These are phyloP conservation scores for Xylaria telfairii DNA, from an alignment of 495 filamentous ascomycete species.

Conservation along the genomic window DNA sequence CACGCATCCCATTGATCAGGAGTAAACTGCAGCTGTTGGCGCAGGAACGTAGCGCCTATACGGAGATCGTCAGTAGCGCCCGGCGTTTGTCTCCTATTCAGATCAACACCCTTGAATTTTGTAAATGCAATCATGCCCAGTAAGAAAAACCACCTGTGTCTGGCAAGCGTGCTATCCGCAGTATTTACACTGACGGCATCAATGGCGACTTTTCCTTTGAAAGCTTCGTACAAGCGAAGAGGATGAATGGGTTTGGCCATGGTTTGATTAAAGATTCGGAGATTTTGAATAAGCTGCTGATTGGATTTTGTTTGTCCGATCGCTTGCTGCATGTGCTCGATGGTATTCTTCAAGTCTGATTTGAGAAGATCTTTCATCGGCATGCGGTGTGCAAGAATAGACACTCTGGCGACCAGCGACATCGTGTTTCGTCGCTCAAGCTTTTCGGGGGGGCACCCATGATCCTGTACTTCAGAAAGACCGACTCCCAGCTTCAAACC, in stretches of 20 bases:
- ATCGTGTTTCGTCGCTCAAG: slow-evolving; percentile 78
- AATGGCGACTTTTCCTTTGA: slow-evolving; percentile 74
- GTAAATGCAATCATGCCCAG: slow-evolving; percentile 86
- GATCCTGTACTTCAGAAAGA: slow-evolving; percentile 71
- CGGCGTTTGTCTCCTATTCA: slow-evolving; percentile 76
- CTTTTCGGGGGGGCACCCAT: slow-evolving; percentile 74
- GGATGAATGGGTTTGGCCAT: slow-evolving; percentile 83
- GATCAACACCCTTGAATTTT: slow-evolving; percentile 75
- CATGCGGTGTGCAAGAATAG: slow-evolving; percentile 79
- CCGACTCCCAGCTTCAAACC: slow-evolving; percentile 78
- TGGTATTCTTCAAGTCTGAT: slow-evolving; percentile 81
- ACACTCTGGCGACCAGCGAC: slow-evolving; percentile 80
- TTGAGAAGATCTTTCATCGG: slow-evolving; percentile 91
- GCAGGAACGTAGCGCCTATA: slow-evolving; percentile 79
- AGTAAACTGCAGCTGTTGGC: slow-evolving; percentile 84
- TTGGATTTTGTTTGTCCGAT: slow-evolving; percentile 66
- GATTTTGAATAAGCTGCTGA: slow-evolving; percentile 74
- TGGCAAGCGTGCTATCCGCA: slow-evolving; percentile 64
- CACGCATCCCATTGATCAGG: slow-evolving; percentile 92
- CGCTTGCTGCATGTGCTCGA: slow-evolving; percentile 84
- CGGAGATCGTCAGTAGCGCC: slow-evolving; percentile 86
- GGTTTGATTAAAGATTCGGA: slow-evolving; percentile 74
- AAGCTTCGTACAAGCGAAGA: slow-evolving; percentile 74
- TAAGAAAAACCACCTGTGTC: slow-evolving; percentile 91
- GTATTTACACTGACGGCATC: slow-evolving; percentile 59